Evolutionary conservation across 2,329 filamentous ascomycete genomes (phyloP), one percentile per base, ranked within the genome.

Genomic region (Ophiostoma quercus): DNA sequence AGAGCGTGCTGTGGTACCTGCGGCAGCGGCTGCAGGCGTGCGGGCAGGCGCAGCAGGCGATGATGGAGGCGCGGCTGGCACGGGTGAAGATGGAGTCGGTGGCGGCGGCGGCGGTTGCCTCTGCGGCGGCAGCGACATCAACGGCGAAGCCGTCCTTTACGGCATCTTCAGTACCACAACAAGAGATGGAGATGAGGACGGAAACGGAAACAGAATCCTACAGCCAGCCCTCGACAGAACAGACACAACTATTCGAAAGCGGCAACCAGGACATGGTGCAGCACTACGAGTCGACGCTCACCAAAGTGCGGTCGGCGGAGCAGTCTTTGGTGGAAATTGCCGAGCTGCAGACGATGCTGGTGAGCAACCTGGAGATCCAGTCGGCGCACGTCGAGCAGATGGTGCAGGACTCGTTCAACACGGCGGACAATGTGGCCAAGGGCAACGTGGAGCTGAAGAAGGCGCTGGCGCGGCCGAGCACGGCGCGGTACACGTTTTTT

Each of bases 261-360:
- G 94, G 96, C 77, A 97, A 98, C 77, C 89, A 93, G 79, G 89
- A 92, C 73, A 93, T 99, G 89, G 84, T 98, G 75, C 91, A 91
- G 79, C 92, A 97, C 79, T 97, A 96, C 79, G 92, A 97, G 79
- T 92, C 91, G 80, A 93, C 92, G n/a, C 82, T 98, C 77, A 90
- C 94, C 79, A 95, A 98, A 84, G 92, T 98, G 74, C 91, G 90
- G 92, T 96, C 90, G 34, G 93, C 93, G 0, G 93, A 99, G 78
- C 92, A 91, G 77, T 97, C 93, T 0, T 85, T 99, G 6, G 79
- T 96, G 3, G 95, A 99, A 78, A 97, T 99, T 73, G 91, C 92
- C 8, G 93, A 96, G 77, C 83, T 99, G 68, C 95, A 99, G 78
- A 92, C 91, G 69, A 89, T 94, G 69, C 88, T 99, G 14, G 92